Evolutionary conservation across 352 stramenopile species (phyloP), one percentile per base, ranked within the genome.

Genomic region (Phytophthora cryptogea): DNA sequence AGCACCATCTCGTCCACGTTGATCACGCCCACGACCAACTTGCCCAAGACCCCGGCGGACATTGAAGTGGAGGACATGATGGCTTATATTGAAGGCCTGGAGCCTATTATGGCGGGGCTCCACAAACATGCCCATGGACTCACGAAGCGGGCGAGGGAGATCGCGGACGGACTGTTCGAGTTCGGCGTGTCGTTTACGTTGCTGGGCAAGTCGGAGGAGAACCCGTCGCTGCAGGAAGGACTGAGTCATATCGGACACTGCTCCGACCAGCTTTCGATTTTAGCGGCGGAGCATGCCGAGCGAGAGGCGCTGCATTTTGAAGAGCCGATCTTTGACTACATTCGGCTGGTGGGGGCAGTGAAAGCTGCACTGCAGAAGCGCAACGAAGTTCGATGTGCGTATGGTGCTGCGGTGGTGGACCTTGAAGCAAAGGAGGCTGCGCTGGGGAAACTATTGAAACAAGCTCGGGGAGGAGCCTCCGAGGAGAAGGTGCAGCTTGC

Each of bases 151-250:
- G 91, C 89, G 1, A 84, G 96, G 4, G 95, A 98, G 79, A 97
- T 98, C 51, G 94, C 96, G 2, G 96, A 98, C 52, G 95, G 95
- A 13, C 68, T 98, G 1, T 98, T 98, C 67, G 96, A 99, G 72
- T 98, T 98, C 74, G 95, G 96, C 17, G 83, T 98, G 31, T 89
- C 96, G 31, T 98, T 98, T 67, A 97, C 97, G 63, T 72, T 98
- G 35, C 67, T 99, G 7, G 95, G 94, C 23, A 97, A 98, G 55
- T 92, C 90, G 0, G 86, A 96, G 59, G 96, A 98, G 52, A 96
- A 94, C 30, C 80, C 89, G 59, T 94, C 85, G 43, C 68, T 99
- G 30, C 94, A 97, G 42, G 83, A 94, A 64, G 96, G 91, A 14
- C 70, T 99, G 27, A 83, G 81, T 41, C 80, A 98, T 45, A 91